These are phyloP conservation scores for Boeremia lycopersici DNA, from an alignment of 2,329 filamentous ascomycete genomes.

Conservation along the genomic window DNA sequence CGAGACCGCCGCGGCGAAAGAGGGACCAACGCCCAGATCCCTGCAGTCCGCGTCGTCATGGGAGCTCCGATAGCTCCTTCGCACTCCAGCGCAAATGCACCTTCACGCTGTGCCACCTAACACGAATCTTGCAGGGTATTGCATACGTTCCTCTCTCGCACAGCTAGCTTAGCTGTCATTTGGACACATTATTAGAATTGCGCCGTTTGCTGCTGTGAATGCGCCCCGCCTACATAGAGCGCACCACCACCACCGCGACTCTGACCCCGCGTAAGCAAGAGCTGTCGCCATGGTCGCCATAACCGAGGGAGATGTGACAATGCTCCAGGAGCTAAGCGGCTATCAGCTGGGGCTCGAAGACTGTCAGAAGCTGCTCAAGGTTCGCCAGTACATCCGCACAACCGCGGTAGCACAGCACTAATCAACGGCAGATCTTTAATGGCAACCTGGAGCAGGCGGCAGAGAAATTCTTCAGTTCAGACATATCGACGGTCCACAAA, in stretches of 20 bases:
- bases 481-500: slow-evolving; percentile 21
- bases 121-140: neutral
- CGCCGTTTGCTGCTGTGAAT: slow-evolving; percentile 2
- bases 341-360: slow-evolving; percentile 7
- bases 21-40: neutral
- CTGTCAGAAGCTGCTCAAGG: slow-evolving; percentile 16
- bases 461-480: slow-evolving; percentile 31
- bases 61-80: slow-evolving; percentile 26
- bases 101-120: slow-evolving; percentile 21
- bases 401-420: neutral
- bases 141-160: neutral
- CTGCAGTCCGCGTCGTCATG: slow-evolving; percentile 10
- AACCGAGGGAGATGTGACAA: slow-evolving; percentile 2
- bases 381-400: neutral
- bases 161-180: neutral
- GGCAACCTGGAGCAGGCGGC: slow-evolving; percentile 31
- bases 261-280: neutral
- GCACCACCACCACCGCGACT: neutral
- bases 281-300: slow-evolving; percentile 3
- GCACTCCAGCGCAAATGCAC: slow-evolving; percentile 15
- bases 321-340: slow-evolving; percentile 14
- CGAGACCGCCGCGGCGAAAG: slow-evolving; percentile 9
- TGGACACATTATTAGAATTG: slow-evolving; percentile 1
- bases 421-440: slow-evolving; percentile 28
- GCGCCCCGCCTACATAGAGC: neutral